phyloP scores from a whole-genome alignment of 1,284 basidiomycete species.

The Ganoderma boninense region DNA sequence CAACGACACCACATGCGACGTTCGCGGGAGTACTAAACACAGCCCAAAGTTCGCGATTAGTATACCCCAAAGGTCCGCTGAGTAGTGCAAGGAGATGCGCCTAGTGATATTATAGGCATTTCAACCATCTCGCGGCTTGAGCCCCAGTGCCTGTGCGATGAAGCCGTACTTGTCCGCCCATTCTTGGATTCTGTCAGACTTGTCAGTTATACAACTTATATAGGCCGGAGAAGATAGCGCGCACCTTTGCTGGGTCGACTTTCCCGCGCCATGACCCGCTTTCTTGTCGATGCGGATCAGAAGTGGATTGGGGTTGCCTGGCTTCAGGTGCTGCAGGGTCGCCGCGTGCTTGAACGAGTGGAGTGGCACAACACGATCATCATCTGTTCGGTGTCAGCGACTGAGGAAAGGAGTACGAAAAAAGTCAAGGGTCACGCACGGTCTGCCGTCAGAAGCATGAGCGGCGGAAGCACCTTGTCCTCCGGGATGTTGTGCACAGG shows the following conservation, averaged over 20 bases:
- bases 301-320: constrained; percentile 74
- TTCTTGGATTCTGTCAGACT: constrained; percentile 67
- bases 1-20: constrained; percentile 1
- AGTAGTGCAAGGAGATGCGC: not conserved
- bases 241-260: constrained; percentile 78
- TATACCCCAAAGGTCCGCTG: constrained; percentile 9
- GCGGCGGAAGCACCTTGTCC: constrained; percentile 70
- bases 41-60: constrained; percentile 1
- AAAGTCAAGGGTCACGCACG: constrained; percentile 54
- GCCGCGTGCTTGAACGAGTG: constrained; percentile 87
- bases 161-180: constrained; percentile 82
- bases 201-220: not conserved
- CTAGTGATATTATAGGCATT: not conserved
- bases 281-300: constrained; percentile 82
- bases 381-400: constrained; percentile 55
- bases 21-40: not conserved
- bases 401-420: not conserved
- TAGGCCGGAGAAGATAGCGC: constrained; percentile 1
- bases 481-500: constrained; percentile 79
- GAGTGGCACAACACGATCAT: constrained; percentile 83
- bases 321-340: constrained; percentile 69
- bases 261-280: constrained; percentile 83
- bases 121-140: constrained; percentile 34
- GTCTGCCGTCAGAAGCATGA: constrained; percentile 79
- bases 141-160: constrained; percentile 70